Base-by-base conservation (phyloP, 768 basidiomycete genomes). In the Russula brevipes region DNA sequence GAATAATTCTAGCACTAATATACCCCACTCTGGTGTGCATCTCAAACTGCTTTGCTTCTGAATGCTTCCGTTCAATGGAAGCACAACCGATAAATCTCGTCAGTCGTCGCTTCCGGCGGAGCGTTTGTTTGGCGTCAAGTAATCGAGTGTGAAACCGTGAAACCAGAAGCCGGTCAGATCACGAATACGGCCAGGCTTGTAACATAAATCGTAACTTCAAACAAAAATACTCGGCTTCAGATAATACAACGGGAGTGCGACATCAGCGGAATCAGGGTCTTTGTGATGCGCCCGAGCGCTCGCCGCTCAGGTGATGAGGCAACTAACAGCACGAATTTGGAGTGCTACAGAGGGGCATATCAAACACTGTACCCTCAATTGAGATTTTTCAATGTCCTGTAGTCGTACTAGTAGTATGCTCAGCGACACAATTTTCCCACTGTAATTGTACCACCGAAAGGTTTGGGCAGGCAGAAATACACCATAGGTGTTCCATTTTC, bases 1-100 rank as follows among this genome's bases (percentile, higher is more conserved):
- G 62, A 64, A 64, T 66, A 59, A 58, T 59, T 64, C 57, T 64
- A 66, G 44, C 65, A 64, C 57, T 66, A 66, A 66, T 66, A 66
- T 66, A 66, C 65, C 65, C 65, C 54, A 45, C 64, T 54, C 50
- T 54, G 64, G 47, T 60, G 49, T 31, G 35, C 57, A 54, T 45
- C 49, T 55, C 63, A 59, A 51, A 44, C 38, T 38, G 50, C 56
- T 30, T 46, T 60, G 53, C 58, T 60, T 64, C 58, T 54, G 39
- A 33, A 50, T 3, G 36, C 57, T 63, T 63, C 62, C 53, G 53
- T 60, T 31, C 24, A 50, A 51, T 64, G 58, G 63, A 64, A 64
- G 63, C 46, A 5, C 24, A 50, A 24, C 47, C 10, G 24, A 24
- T 24, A 31, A 50, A 55, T 64, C 41, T 59, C 46, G 38, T 59